Percentiles rank a stretch among this genome's conserved stretches.
phyloP scores from a whole-genome alignment of 768 basidiomycete species.

The Russula foetens region DNA sequence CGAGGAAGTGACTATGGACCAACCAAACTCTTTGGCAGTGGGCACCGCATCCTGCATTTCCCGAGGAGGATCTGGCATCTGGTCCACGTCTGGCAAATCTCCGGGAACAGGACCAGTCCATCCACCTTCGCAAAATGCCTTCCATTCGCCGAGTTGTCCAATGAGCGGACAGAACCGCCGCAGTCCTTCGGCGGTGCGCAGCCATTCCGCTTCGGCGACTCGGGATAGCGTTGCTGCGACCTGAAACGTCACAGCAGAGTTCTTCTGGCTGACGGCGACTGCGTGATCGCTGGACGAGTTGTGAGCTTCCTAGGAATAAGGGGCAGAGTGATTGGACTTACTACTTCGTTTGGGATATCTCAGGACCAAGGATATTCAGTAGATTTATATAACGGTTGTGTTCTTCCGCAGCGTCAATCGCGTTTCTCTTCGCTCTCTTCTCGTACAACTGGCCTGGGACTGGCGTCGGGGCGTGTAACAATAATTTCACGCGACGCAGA shows the following conservation, averaged over 20 bases:
- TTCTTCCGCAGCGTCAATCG: constrained; percentile 60
- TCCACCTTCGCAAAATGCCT: constrained; percentile 65
- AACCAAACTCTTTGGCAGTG: not conserved
- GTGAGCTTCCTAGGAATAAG: not conserved
- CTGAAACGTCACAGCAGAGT: constrained; percentile 47
- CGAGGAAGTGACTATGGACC: not conserved
- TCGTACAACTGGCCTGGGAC: constrained; percentile 59
- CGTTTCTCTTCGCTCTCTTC: constrained; percentile 71
- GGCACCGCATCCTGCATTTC: not conserved
- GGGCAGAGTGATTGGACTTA: constrained; percentile 30
- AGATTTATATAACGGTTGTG: constrained; percentile 72
- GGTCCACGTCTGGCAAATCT: constrained; percentile 32
- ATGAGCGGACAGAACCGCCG: constrained; percentile 58
- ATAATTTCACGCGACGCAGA: not conserved
- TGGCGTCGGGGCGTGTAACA: not conserved
- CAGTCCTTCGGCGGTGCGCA: constrained; percentile 61
- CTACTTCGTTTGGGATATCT: constrained; percentile 77
- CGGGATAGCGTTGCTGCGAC: constrained; percentile 60
- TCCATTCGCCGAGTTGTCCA: constrained; percentile 66
- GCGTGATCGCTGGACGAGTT: constrained; percentile 54
- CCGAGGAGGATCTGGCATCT: not conserved
- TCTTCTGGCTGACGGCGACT: constrained; percentile 51
- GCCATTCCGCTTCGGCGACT: constrained; percentile 76
- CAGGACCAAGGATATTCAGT: constrained; percentile 62
- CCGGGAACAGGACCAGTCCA: constrained; percentile 50